These are phyloP conservation scores for Diospyros kaki DNA, from an alignment of 148 eudicot species.

Conservation along the genomic window DNA sequence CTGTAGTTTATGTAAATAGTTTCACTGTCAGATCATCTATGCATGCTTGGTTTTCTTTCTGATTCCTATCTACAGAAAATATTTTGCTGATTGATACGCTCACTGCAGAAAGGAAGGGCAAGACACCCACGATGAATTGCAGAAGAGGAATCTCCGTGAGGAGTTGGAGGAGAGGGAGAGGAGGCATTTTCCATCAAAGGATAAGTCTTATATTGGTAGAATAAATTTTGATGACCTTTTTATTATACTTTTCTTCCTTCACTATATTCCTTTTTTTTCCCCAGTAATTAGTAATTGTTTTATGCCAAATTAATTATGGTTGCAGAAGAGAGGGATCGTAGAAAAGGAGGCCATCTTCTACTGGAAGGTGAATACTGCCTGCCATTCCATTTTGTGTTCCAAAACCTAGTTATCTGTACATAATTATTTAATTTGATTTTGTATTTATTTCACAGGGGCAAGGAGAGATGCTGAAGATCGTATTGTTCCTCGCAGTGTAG, in stretches of 20 bases:
- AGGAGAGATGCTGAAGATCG: conserved; percentile 81
- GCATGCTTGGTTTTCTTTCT: neutral
- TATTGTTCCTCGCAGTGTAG: conserved; percentile 56
- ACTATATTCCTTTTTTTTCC: neutral
- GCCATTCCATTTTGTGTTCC: neutral
- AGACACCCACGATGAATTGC: conserved; percentile 78
- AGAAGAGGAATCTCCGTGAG: conserved; percentile 76
- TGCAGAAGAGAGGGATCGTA: conserved; percentile 87
- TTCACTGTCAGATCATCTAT: neutral
- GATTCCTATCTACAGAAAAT: neutral
- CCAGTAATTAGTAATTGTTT: conserved; percentile 1
- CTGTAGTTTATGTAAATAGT: neutral
- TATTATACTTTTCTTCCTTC: neutral
- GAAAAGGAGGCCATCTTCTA: conserved; percentile 70
- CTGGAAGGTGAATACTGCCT: conserved; percentile 62
- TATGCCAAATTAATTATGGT: conserved; percentile 12
- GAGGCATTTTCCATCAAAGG: conserved; percentile 86
- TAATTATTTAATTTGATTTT: neutral
- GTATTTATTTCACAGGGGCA: conserved; percentile 42
- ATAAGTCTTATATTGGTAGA: conserved; percentile 44
- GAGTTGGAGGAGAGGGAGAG: conserved; percentile 88
- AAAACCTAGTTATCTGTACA: neutral
- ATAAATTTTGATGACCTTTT: conserved; percentile 1
- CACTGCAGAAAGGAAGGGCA: conserved; percentile 73
- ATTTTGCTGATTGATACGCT: neutral